Evolutionary conservation across 176 grass and related monocot genomes (phyloP), one percentile per base, ranked within the genome.

Genomic region (Zoysia pacifica): DNA sequence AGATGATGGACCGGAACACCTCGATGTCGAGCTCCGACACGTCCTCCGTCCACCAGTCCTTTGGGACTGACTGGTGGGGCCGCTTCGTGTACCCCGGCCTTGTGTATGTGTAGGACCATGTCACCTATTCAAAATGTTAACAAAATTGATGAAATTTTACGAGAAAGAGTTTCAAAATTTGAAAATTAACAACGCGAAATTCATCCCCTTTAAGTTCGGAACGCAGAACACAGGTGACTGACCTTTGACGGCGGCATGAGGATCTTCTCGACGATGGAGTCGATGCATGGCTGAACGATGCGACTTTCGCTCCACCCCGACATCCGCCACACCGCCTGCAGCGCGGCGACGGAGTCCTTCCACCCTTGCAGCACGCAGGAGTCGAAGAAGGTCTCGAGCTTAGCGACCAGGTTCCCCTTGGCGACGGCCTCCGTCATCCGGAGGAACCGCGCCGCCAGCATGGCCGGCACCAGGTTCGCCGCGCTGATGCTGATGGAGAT

Each of bases 31-130:
- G 86, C 62, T 94, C 92, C n/a, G 95, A 94, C 13, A 98, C 48
- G 73, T 98, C 95, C 90, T 98, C 95, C 12, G 95, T 98, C 92
- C 92, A 98, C 95, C 95, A 98, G 61, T 98, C 95, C 82, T 87
- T 98, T 50, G 95, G 95, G 19, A 87, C 90, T 7, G 92, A 87
- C 58, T 73, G 84, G 58, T 83, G 83, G 62, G 77, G 35, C 53
- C 78, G 85, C 83, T 64, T 90, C 1, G 42, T 62, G 88, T 89
- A 93, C 48, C 90, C 95, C 13, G 92, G 92, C 49, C 95, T 81
- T 0, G 92, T 98, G 81, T 98, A 98, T 0, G 90, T 94, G 40
- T 91, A 98, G 11, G 95, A 98, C 95, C 95, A 98, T 8, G 78
- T 52, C 35, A 97, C 90, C 93, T 97, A 43, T 50, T 76, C 62